phyloP scores from a whole-genome alignment of 192 early-diverging fungal species.

The Funneliformis mosseae region DNA sequence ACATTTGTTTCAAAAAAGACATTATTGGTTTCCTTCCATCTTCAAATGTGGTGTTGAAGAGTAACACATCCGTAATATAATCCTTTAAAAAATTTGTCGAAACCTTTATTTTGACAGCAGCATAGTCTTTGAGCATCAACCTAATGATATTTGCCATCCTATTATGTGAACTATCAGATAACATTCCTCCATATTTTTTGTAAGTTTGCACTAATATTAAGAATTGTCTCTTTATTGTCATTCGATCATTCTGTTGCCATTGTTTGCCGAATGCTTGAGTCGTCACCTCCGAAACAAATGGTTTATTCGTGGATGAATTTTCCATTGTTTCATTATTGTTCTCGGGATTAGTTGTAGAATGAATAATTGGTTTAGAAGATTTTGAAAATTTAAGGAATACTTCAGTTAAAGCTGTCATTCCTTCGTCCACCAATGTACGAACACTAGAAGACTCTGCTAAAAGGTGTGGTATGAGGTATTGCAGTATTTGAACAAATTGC shows the following conservation, averaged over 20 bases:
- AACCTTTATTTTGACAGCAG: slow-evolving; percentile 39
- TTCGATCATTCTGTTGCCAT: slow-evolving; percentile 61
- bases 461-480: slow-evolving; percentile 44
- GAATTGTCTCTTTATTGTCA: slow-evolving; percentile 60
- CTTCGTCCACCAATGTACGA: slow-evolving; percentile 41
- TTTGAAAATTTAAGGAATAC: slow-evolving; percentile 53
- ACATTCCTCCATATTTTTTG: slow-evolving; percentile 44
- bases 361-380: slow-evolving; percentile 44
- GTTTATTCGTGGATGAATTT: background rate
- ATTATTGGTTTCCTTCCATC: slow-evolving; percentile 31
- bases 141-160: slow-evolving; percentile 51
- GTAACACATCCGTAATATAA: slow-evolving; percentile 44
- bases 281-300: background rate
- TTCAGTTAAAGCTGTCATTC: slow-evolving; percentile 51
- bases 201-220: slow-evolving; percentile 49
- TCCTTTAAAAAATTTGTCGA: slow-evolving; percentile 53
- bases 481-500: slow-evolving; percentile 56
- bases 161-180: slow-evolving; percentile 50
- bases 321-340: background rate
- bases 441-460: slow-evolving; percentile 29
- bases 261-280: slow-evolving; percentile 51
- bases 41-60: slow-evolving; percentile 3
- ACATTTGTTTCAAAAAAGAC: slow-evolving; percentile 36
- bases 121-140: slow-evolving; percentile 52
- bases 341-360: background rate